Evolutionary conservation across 2,329 filamentous ascomycete genomes (phyloP), one percentile per base, ranked within the genome.

Genomic region (Tolypocladium guangdongense): DNA sequence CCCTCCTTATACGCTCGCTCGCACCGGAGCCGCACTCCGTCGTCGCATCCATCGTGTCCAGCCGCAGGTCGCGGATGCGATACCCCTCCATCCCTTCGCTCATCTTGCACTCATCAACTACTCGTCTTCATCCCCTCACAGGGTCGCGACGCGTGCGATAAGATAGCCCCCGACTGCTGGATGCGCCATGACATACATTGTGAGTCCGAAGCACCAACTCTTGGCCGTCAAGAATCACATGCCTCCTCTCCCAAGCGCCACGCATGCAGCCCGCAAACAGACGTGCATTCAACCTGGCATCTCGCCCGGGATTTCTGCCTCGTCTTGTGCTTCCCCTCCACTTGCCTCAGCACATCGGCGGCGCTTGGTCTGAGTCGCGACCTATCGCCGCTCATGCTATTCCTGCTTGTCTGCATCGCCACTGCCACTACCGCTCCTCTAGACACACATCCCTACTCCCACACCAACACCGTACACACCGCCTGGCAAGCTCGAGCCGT

Each of bases 171-270:
- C 41, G 16, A 30, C 43, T 55, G 56, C 54, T 52, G 54, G 54
- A 68, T 67, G 67, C 66, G 65, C 64, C 64, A 70, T 70, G 68
- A 68, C 68, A 63, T 69, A 69, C 61, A 70, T 70, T 65, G 68
- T 70, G 64, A 70, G 68, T 70, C 50, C 49, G 3, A 51, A 54
- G 52, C 59, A 58, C 56, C 51, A 55, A 35, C 52, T 50, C 54
- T 54, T 55, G 52, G 47, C 43, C 51, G 45, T 49, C 43, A 37
- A 50, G 51, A 52, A 57, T 60, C 56, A 59, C 59, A 58, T 59
- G 58, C 56, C 50, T 57, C 54, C 54, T 39, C 37, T 50, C 48
- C 52, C 52, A 54, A 54, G 54, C 55, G 54, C 56, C 52, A 55
- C 56, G 52, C 57, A 54, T 51, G 46, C 54, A 36, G 46, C 50